Evolutionary conservation across 1,139 yeast species (phyloP).

Genomic region (Pneumocystis murina): DNA sequence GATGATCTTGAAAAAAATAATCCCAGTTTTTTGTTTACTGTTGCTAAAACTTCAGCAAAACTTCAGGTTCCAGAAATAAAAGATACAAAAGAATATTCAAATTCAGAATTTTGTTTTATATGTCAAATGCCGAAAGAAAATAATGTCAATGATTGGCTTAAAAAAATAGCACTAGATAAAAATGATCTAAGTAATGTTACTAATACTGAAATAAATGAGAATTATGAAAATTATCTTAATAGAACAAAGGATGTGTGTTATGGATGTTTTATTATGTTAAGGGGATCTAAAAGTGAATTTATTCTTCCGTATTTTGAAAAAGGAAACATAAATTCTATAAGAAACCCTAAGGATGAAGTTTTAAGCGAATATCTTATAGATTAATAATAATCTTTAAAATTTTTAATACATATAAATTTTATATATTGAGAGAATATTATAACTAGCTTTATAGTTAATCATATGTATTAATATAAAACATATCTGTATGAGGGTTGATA

Average conservation of each 20-base stretch:
- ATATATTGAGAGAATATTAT: neutral
- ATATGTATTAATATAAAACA: neutral
- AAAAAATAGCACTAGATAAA: constrained; percentile 52
- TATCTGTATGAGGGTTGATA: neutral
- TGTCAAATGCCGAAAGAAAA: constrained; percentile 41
- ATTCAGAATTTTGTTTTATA: constrained; percentile 7
- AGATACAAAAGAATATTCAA: constrained; percentile 10
- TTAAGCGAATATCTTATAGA: constrained; percentile 9
- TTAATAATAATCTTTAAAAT: neutral
- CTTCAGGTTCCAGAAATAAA: constrained; percentile 34
- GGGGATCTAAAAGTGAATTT: neutral
- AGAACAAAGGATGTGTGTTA: constrained; percentile 11
- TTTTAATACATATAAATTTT: neutral
- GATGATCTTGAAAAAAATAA: constrained; percentile 61
- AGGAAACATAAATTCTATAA: neutral
- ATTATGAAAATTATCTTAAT: neutral
- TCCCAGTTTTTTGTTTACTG: constrained; percentile 86
- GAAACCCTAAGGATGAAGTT: constrained; percentile 8
- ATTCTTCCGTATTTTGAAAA: constrained; percentile 11
- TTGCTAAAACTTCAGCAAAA: constrained; percentile 77
- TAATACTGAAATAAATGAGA: neutral
- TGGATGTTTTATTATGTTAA: constrained; percentile 14
- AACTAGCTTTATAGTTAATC: neutral
- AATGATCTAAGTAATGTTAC: constrained; percentile 24
- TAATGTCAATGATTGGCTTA: constrained; percentile 42